Evolutionary conservation across 495 filamentous ascomycete species (phyloP), one percentile per base, ranked within the genome.

Genomic region (Aspergillus diversus): DNA sequence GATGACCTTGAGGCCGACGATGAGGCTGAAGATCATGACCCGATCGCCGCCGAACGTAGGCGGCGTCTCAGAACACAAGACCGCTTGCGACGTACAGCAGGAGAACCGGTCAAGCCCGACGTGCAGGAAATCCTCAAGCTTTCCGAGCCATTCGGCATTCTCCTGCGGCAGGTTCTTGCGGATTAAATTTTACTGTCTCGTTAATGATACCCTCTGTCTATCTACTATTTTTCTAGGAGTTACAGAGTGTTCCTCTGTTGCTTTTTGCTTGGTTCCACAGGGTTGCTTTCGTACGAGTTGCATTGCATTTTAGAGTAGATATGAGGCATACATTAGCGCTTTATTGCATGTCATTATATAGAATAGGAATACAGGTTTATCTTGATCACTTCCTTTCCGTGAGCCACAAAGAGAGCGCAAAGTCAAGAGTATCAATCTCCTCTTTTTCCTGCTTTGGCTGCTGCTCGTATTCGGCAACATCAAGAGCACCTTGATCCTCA

Each of bases 101-200:
- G 95, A 5, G 96, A 98, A 79, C 95, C 95, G 4, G 76, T 82
- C 48, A 99, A 99, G 76, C 95, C 95, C 3, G 80, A 77, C 7
- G 84, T 98, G 5, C 77, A 68, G 31, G 95, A 99, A 80, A 83
- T 97, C 48, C 74, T 86, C 57, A 92, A 90, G 75, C 71, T 99
- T 67, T 85, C 84, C 63, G 87, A 89, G 13, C 86, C 88, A 55
- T 99, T 99, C 73, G 71, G 95, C 66, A 76, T 82, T 33, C 93
- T 96, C 90, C 74, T 99, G 71, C 86, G 94, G 76, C 83, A 86
- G 74, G 93, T 97, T 52, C 80, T 99, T 58, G 93, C 95, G 48
- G 88, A 89, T 57, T 92, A 84, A 55, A 48, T 31, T 27, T 43
- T 27, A 31, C 27, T 34, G 33, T 46, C 57, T 64, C 49, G 32